phyloP scores from a whole-genome alignment of 768 basidiomycete genomes.

The Agaricus blazei region DNA sequence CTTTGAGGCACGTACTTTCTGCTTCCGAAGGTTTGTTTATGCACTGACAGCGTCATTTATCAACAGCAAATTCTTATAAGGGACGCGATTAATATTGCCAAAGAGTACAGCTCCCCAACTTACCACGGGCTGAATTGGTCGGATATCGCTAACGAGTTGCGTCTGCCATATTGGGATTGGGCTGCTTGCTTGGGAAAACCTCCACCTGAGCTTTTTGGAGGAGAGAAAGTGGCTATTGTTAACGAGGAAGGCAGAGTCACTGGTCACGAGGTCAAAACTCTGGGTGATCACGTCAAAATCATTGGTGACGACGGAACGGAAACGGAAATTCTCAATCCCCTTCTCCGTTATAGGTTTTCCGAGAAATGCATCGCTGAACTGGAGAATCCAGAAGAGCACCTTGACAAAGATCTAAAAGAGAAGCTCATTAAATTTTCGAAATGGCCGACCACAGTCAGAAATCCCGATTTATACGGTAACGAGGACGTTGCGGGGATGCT shows the following conservation, averaged over 20 bases:
- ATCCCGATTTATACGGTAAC: not conserved
- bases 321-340: not conserved
- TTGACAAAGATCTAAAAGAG: not conserved
- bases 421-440: not conserved
- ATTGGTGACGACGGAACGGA: not conserved
- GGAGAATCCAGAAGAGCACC: not conserved
- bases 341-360: not conserved
- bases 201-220: not conserved
- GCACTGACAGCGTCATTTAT: not conserved
- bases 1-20: not conserved
- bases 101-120: not conserved
- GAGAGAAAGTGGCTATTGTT: not conserved
- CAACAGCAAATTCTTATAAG: not conserved
- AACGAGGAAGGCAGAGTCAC: not conserved
- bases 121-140: not conserved
- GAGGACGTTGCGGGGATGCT: not conserved
- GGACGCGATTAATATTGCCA: not conserved
- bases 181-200: not conserved
- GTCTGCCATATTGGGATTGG: not conserved
- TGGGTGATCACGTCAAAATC: not conserved
- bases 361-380: not conserved
- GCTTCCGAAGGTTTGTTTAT: not conserved
- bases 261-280: no score
- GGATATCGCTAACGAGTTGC: not conserved
- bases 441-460: not conserved